A percentile compares a stretch with the other conserved stretches of the same genome.
These are phyloP conservation scores for Didymella arachidicola DNA, from an alignment of 2,329 filamentous ascomycete genomes.

Conservation along the genomic window DNA sequence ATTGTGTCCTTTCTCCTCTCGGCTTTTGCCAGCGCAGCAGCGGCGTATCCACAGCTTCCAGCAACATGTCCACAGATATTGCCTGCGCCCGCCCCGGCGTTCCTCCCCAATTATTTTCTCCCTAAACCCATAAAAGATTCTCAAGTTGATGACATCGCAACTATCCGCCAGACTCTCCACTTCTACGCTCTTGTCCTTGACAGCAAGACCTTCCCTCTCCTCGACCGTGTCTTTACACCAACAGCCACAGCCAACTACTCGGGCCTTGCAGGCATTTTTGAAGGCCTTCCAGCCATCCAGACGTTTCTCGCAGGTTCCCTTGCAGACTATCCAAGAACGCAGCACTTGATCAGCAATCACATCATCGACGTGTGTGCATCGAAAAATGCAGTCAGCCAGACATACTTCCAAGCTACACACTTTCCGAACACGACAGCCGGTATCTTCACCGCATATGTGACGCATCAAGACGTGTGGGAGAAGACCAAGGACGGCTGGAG, in stretches of 20 bases:
- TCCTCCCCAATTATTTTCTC: constrained; percentile 12
- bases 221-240: constrained; percentile 15
- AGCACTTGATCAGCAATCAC: constrained; percentile 16
- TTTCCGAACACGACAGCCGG: constrained; percentile 13
- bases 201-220: constrained; percentile 11
- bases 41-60: constrained; percentile 1
- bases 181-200: constrained; percentile 16
- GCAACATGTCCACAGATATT: constrained; percentile 17
- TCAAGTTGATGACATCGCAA: constrained; percentile 11
- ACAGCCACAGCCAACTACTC: constrained; percentile 14
- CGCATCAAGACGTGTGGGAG: constrained; percentile 14
- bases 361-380: constrained; percentile 18
- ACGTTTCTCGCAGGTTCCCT: constrained; percentile 12
- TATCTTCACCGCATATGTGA: constrained; percentile 18
- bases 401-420: constrained; percentile 17
- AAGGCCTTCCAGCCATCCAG: constrained; percentile 11
- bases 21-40: not conserved
- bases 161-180: constrained; percentile 15
- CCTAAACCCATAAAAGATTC: constrained; percentile 11
- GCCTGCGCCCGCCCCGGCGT: constrained; percentile 8
- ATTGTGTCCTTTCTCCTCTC: not conserved
- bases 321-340: constrained; percentile 8
- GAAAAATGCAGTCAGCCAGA: constrained; percentile 13
- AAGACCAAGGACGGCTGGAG: constrained; percentile 17
- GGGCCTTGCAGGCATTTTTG: constrained; percentile 14